Base-by-base conservation (phyloP, 257 asterid species). In the Solanum chiquidenum region DNA sequence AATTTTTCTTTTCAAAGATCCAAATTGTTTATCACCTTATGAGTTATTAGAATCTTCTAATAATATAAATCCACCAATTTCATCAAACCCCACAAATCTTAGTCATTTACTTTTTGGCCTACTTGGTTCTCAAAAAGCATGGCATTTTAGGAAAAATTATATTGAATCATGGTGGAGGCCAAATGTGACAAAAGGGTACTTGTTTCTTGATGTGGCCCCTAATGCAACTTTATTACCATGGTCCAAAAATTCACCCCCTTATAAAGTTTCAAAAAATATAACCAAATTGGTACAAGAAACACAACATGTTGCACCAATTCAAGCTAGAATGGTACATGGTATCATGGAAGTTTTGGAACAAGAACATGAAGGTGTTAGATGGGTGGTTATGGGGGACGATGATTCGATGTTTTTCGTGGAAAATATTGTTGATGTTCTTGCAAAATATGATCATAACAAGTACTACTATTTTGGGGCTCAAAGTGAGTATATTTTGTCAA, bases 341-440 rank as follows among this genome's bases (percentile, higher is more conserved):
- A 93, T 94, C 5, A 86, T 85, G n/a, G 97, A 94, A 84, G 64
- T 91, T 11, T 66, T 90, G 27, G 62, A 94, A 62, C 93, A 93
- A 89, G 92, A 89, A 25, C 90, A 89, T 37, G 91, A 88, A 1
- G 88, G 87, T 42, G 4, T 93, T 64, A 83, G 97, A 83, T 94
- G 97, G 97, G 25, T 93, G 35, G 93, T 93, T 37, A 93, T 94
- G 97, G 95, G 94, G 2, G 97, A 93, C 75, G 97, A 94, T n/a
- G 97, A 94, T 38, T 71, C 97, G 18, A 66, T 94, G 0, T 92
- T 90, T 16, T 92, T 94, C 37, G 84, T 93, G 85, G 95, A 94
- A 23, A 93, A 94, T n/a, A 92, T 93, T 7, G 94, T 88, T 1
- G 95, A 93, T 40, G 95, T 94, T 7, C 88, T 94, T 0, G 93